Conservation (phyloP, 2,329 filamentous ascomycete genomes). For the Colletotrichum eremochloae region DNA sequence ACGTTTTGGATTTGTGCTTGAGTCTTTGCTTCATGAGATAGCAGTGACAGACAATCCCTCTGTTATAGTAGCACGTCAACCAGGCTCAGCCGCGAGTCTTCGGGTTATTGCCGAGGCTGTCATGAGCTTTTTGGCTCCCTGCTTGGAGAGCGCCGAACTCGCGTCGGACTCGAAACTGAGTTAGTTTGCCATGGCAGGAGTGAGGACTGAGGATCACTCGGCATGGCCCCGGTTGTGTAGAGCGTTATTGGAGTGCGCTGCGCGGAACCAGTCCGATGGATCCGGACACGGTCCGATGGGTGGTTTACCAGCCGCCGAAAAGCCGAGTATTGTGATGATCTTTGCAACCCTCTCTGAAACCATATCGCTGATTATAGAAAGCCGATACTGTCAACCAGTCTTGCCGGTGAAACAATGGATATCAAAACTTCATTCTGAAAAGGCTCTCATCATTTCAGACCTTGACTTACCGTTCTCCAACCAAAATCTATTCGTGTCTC, state of each 20-base stretch:
- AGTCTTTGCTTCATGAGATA: not conserved
- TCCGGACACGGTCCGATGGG: not conserved
- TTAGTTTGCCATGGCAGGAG: not conserved
- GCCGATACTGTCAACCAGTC: not conserved
- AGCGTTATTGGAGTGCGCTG: not conserved
- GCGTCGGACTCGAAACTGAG: not conserved
- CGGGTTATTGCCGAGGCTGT: conserved; percentile 9
- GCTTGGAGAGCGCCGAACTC: not conserved
- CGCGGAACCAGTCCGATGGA: not conserved
- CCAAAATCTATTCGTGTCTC: not conserved
- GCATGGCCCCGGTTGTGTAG: not conserved
- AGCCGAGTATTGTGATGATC: not conserved
- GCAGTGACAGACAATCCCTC: not conserved
- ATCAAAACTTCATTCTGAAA: not conserved
- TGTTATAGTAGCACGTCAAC: not conserved
- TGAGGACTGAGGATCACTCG: not conserved
- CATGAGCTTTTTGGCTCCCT: not conserved
- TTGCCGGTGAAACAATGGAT: not conserved
- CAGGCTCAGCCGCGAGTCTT: not conserved
- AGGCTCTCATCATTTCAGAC: not conserved
- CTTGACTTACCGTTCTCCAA: not conserved
- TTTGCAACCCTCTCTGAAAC: too few species aligned
- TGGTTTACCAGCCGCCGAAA: not conserved
- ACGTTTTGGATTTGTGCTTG: not conserved
- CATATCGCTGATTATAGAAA: not conserved